A percentile compares a stretch with the other conserved stretches of the same genome.
phyloP scores from a whole-genome alignment of 176 grass and related monocot species.

The Tuctoria greenei region DNA sequence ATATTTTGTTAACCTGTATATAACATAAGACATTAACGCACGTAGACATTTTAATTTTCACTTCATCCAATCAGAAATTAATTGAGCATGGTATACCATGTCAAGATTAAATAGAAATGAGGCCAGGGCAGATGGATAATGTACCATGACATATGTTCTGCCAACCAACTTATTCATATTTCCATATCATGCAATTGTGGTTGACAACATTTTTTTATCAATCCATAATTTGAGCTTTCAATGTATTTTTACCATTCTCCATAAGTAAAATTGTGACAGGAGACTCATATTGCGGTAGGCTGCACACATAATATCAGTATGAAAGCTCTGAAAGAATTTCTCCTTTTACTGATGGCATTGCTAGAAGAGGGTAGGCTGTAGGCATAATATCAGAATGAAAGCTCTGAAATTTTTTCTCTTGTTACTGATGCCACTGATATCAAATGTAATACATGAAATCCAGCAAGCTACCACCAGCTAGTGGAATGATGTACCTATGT shows the following conservation, averaged over 20 bases:
- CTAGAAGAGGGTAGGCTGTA: neutral
- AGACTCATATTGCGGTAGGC: neutral
- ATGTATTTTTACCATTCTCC: neutral
- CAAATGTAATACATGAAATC: constrained; percentile 6
- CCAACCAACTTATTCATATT: neutral
- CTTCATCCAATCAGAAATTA: neutral
- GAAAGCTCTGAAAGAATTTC: neutral
- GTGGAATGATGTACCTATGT: neutral
- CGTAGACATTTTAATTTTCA: neutral
- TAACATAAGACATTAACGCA: neutral
- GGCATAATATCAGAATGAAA: neutral
- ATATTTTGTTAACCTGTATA: neutral
- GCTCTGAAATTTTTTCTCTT: neutral
- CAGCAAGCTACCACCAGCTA: neutral
- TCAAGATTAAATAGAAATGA: neutral
- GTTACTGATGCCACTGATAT: neutral
- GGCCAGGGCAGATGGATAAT: neutral
- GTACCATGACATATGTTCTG: neutral
- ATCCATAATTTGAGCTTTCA: neutral
- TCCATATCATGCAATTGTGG: neutral
- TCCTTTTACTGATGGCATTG: neutral
- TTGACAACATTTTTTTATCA: neutral
- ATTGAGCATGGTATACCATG: neutral
- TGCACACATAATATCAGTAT: neutral
- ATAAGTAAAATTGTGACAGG: neutral